Base-by-base conservation (phyloP, 2,329 filamentous ascomycete genomes). In the Colletotrichum sansevieriae region DNA sequence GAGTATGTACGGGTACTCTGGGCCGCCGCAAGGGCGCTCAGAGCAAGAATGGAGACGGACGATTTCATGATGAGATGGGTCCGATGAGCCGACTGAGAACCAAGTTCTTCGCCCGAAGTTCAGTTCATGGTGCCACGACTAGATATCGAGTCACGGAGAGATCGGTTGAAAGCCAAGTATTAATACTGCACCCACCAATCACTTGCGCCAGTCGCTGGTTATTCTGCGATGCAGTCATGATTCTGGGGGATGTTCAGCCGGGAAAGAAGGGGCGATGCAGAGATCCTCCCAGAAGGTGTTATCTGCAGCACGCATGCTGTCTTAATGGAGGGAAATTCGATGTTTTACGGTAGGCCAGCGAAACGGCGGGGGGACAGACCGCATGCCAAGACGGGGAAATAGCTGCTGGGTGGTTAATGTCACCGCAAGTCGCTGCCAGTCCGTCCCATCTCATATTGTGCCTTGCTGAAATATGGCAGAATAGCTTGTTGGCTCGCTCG, bases 321-420 rank as follows among this genome's bases (percentile, higher is more conserved):
- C 4, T 64, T 15, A 67, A 58, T 46, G 65, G 65, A 67, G 60
- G 37, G 60, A 52, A 67, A 44, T 58, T 29, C 44, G 12, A 2
- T 33, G 12, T 4, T 44, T n/a, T 39, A n/a, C 52, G 46, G 65
- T 13, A 46, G 18, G 52, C 35, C 22, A 12, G 8, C 5, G 22
- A 3, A 29, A 37, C 18, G 37, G 25, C 20, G 44, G 18, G 18
- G 47, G 41, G 15, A n/a, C 25, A 25, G 25, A 35, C 51, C 22
- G 44, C 15, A 13, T 49, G 65, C 65, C 65, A 67, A 67, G 60
- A 49, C 65, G 59, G 59, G 22, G 49, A 39, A 64, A 67, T 58
- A 49, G 49, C 20, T 13, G 1, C 57, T 41, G 35, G 11, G 49
- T 47, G 12, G 54, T 5, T n/a, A 35, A 13, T 6, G 15, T 35